These are phyloP conservation scores for Rhizopus stolonifer DNA, from an alignment of 371 early-diverging fungal genomes.

Conservation along the genomic window DNA sequence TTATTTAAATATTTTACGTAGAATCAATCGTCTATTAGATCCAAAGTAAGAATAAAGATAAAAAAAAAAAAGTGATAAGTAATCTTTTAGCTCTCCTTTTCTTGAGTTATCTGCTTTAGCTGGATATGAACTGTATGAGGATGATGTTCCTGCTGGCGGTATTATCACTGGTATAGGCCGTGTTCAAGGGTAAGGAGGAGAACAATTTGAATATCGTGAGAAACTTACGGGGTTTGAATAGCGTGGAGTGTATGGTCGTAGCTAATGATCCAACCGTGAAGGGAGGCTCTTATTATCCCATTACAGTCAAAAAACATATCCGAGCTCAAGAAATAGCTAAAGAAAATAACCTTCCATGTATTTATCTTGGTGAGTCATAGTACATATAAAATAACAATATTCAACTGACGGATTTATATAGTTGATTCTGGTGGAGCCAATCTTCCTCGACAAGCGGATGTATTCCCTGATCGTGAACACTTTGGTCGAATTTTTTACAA, in stretches of 20 bases:
- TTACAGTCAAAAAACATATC: constrained; percentile 96
- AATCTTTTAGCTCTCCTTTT: constrained; percentile 76
- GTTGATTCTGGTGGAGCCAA: constrained; percentile 98
- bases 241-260: constrained; percentile 94
- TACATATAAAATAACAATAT: too few relatives aligned
- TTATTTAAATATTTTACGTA: too few relatives aligned
- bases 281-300: constrained; percentile 98
- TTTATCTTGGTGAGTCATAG: constrained; percentile 81
- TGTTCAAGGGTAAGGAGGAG: constrained; percentile 75
- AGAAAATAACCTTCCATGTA: constrained; percentile 94
- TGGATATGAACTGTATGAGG: constrained; percentile 87
- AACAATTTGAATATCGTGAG: constrained; percentile 23
- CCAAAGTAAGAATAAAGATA: constrained; percentile 59
- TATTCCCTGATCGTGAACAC: constrained; percentile 97
- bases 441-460: constrained; percentile 93
- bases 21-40: constrained; percentile 84
- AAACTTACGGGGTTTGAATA: constrained; percentile 32
- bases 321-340: constrained; percentile 97
- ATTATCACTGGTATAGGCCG: constrained; percentile 97
- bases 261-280: constrained; percentile 94
- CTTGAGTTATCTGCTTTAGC: constrained; percentile 95
- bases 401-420: constrained; percentile 7
- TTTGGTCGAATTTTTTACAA: constrained; percentile 98
- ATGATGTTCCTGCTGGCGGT: constrained; percentile 90
- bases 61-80: not conserved